phyloP scores from a whole-genome alignment of 1,139 yeast genomes.

The Sugiyamaella japonica region DNA sequence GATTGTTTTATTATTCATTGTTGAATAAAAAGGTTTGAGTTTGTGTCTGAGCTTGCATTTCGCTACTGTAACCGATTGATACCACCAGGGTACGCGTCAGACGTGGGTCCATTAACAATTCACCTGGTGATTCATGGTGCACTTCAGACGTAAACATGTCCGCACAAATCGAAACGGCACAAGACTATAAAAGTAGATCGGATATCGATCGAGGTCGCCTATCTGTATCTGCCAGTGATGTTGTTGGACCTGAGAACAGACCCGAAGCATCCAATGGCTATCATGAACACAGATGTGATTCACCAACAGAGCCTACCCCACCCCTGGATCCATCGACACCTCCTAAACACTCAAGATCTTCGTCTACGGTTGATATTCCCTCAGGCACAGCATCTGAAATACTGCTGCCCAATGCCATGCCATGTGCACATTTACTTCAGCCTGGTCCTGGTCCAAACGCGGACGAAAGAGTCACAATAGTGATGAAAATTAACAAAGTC shows the following conservation, averaged over 20 bases:
- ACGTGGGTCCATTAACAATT: not conserved
- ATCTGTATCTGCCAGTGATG: too few relatives aligned
- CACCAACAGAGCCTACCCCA: not conserved
- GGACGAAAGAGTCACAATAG: not conserved
- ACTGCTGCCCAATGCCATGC: not conserved
- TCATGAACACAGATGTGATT: not conserved
- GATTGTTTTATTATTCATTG: not conserved
- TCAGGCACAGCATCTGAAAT: not conserved
- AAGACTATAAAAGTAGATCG: too few relatives aligned
- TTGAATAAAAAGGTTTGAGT: not conserved
- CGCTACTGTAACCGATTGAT: too few relatives aligned
- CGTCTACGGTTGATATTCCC: not conserved
- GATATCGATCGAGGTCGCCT: not conserved
- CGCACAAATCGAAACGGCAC: not conserved
- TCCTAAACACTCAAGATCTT: too few relatives aligned
- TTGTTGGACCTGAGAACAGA: too few relatives aligned
- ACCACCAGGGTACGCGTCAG: not conserved
- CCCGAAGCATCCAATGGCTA: not conserved
- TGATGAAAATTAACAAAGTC: conserved; percentile 30
- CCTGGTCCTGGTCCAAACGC: not conserved
- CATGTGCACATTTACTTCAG: not conserved
- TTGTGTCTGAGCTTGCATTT: not conserved
- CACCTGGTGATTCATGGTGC: not conserved
- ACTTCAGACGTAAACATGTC: not conserved
- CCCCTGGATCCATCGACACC: too few relatives aligned